Evolutionary conservation across 768 basidiomycete genomes (phyloP), one percentile per base, ranked within the genome.

Genomic region (Podaxis sp.): DNA sequence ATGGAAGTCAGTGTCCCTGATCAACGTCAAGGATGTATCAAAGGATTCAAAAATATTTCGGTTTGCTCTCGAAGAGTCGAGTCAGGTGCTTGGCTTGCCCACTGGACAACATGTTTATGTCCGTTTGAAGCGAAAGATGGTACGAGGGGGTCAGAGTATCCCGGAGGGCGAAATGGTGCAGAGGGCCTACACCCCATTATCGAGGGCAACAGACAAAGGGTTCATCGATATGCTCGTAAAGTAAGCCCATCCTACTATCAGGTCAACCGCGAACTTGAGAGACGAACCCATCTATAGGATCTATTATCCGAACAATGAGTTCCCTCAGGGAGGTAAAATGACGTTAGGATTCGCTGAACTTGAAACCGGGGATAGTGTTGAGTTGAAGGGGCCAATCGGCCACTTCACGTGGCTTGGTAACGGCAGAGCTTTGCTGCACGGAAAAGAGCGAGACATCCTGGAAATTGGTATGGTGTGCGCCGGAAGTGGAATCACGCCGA

Each of bases 161-260:
- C 69, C 57, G 38, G 28, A 64, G 39, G 69, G 73, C 28, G 79
- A 85, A 54, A 49, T 83, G 11, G 78, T 87, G 0, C 85, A 85
- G 63, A 76, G 86, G 13, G 82, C 85, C 0, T 88, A 87, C 63
- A 87, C 86, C 0, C 86, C 86, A 0, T 76, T 87, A n/a, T 85
- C 84, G 28, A 67, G 66, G 52, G 66, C 71, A 46, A 71, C 74
- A 24, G 78, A 76, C 1, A 70, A 67, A 24, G 86, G 85, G 0
- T 78, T 70, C 61, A 74, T 87, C 38, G 85, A 86, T 57, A 69
- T 85, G 54, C 71, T 87, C 54, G 73, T 88, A 70, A 88, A 85
- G 80, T 80, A 26, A 3, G 75, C 72, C 40, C 33, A 33, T 46
- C 55, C 30, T 62, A 24, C 30, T 62, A 24, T 26, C 22, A 11